These are phyloP conservation scores for Dipteronia dyeriana DNA, from an alignment of 345 rosid species.

Conservation along the genomic window DNA sequence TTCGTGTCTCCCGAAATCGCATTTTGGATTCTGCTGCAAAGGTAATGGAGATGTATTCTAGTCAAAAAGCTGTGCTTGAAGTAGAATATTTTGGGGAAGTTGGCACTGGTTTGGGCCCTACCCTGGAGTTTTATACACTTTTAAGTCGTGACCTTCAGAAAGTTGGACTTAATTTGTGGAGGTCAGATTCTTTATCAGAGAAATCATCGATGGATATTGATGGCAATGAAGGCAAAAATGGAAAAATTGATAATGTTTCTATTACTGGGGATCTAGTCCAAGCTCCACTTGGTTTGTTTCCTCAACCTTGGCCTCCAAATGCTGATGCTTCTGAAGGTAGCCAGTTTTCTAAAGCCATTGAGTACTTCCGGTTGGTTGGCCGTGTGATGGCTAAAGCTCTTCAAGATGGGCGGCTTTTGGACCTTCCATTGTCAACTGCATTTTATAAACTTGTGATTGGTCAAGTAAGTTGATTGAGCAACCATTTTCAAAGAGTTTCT, in stretches of 20 bases:
- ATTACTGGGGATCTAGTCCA: slow-evolving; percentile 52
- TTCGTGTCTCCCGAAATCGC: slow-evolving; percentile 96
- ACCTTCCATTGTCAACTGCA: slow-evolving; percentile 78
- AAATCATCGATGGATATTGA: slow-evolving; percentile 58
- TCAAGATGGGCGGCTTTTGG: slow-evolving; percentile 98
- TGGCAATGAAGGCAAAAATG: slow-evolving; percentile 51
- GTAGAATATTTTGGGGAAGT: slow-evolving; percentile 99
- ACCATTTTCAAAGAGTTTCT: background rate
- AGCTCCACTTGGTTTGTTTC: slow-evolving; percentile 92
- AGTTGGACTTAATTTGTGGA: slow-evolving; percentile 88
- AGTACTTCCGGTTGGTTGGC: slow-evolving; percentile 88
- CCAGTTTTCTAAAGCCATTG: slow-evolving; percentile 65
- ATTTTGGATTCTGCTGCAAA: slow-evolving; percentile 98
- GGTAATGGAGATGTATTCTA: slow-evolving; percentile 99
- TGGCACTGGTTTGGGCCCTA: slow-evolving; percentile 99
- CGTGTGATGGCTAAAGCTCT: slow-evolving; percentile 99
- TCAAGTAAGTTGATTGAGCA: slow-evolving; percentile 57
- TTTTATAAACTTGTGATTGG: slow-evolving; percentile 89
- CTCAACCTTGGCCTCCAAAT: slow-evolving; percentile 89
- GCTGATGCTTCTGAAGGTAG: slow-evolving; percentile 74
- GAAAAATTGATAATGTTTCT: slow-evolving; percentile 40
- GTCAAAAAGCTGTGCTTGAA: slow-evolving; percentile 98
- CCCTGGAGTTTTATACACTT: slow-evolving; percentile 95
- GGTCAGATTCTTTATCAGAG: slow-evolving; percentile 59
- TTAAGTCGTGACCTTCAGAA: slow-evolving; percentile 93